Conservation (phyloP, 2,329 filamentous ascomycete genomes). For the Penicillium sp. region DNA sequence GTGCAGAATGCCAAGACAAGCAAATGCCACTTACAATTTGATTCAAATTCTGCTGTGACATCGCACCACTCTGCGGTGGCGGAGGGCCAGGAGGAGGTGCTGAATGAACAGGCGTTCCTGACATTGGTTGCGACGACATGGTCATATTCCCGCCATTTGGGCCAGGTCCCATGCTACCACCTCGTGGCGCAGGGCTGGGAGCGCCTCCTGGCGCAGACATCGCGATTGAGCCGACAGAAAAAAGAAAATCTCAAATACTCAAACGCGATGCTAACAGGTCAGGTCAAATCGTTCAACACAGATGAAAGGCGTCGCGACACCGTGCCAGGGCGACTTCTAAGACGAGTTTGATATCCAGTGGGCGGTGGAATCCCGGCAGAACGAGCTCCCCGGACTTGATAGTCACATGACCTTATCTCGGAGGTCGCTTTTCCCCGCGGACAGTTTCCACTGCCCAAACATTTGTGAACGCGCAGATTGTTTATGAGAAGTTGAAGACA, state of each 20-base stretch:
- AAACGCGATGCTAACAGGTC: too few relatives aligned
- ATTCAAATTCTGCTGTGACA: slow-evolving; percentile 86
- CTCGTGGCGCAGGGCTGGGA: slow-evolving; percentile 45
- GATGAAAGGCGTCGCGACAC: too few relatives aligned
- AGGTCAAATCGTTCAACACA: too few relatives aligned
- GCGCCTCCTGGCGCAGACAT: slow-evolving; percentile 45
- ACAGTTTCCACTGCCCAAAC: not conserved
- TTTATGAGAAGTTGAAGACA: too few relatives aligned
- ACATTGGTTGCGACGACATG: slow-evolving; percentile 44
- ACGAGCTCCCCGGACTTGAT: slow-evolving; percentile 9
- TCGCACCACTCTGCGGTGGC: slow-evolving; percentile 37
- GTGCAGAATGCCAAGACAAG: not conserved
- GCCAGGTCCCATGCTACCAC: slow-evolving; percentile 44
- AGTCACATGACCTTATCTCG: slow-evolving; percentile 8
- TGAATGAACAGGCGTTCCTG: slow-evolving; percentile 44
- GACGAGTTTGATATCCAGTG: slow-evolving; percentile 21
- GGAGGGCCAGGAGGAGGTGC: slow-evolving; percentile 37
- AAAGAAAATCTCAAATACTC: too few relatives aligned
- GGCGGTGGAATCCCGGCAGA: slow-evolving; percentile 5
- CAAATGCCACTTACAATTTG: slow-evolving; percentile 69
- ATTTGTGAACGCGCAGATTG: too few relatives aligned
- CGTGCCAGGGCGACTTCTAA: slow-evolving; percentile 1
- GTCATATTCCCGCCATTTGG: slow-evolving; percentile 32
- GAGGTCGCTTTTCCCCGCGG: too few relatives aligned
- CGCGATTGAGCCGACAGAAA: not conserved